Percentiles rank a stretch among this genome's conserved stretches.
phyloP scores from a whole-genome alignment of 2,329 filamentous ascomycete genomes.

The Cladosporium sp. region DNA sequence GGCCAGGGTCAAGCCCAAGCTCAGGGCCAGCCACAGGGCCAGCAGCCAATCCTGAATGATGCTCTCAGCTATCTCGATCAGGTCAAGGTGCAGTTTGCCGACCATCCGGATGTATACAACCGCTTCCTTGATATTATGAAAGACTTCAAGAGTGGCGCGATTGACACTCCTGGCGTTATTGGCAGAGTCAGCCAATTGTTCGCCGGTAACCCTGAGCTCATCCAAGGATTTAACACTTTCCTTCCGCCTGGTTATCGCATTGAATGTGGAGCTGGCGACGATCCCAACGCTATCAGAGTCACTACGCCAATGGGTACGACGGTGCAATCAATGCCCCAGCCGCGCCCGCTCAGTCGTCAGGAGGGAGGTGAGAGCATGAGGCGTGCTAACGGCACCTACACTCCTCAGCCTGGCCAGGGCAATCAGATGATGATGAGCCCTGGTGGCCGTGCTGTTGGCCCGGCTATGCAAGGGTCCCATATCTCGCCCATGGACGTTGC shows the following conservation, averaged over 20 bases:
- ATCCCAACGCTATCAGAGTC: constrained; percentile 92
- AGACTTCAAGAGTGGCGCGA: constrained; percentile 97
- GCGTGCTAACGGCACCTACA: constrained; percentile 36
- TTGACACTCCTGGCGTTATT: constrained; percentile 96
- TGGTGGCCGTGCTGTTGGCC: constrained; percentile 40
- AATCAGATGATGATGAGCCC: constrained; percentile 41
- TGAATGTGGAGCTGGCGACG: constrained; percentile 88
- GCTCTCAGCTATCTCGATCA: constrained; percentile 96
- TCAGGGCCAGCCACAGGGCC: constrained; percentile 62
- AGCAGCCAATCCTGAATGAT: constrained; percentile 80
- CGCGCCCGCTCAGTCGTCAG: constrained; percentile 38
- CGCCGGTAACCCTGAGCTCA: constrained; percentile 79
- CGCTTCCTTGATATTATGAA: constrained; percentile 99
- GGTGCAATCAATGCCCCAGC: constrained; percentile 72
- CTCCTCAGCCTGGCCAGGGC: constrained; percentile 35
- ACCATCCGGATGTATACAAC: constrained; percentile 96
- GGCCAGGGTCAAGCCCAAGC: constrained; percentile 21
- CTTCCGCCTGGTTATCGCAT: constrained; percentile 91
- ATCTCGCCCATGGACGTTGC: constrained; percentile 27
- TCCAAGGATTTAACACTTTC: constrained; percentile 98
- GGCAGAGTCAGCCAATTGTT: constrained; percentile 94
- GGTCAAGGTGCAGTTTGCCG: constrained; percentile 95
- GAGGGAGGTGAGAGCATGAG: constrained; percentile 19
- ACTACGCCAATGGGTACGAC: constrained; percentile 98
- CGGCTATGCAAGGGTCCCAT: constrained; percentile 32